phyloP scores from a whole-genome alignment of 495 filamentous ascomycete genomes.

The Aspergillus sclerotiicarbonarius region DNA sequence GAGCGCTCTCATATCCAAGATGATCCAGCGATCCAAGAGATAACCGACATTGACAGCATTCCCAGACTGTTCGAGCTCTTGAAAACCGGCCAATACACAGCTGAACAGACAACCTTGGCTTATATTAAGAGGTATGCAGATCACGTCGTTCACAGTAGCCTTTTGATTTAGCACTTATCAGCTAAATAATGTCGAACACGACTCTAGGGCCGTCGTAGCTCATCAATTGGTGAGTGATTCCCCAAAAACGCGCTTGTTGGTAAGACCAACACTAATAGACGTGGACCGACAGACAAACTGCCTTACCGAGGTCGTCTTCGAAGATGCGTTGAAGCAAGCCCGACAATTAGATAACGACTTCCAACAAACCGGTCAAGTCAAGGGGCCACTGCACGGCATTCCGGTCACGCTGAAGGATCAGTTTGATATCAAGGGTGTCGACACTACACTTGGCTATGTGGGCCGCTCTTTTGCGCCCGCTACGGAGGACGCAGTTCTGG shows the following conservation, averaged over 20 bases:
- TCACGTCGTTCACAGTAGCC: too few relatives aligned
- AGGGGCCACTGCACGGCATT: conserved; percentile 65
- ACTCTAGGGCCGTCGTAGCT: conserved; percentile 47
- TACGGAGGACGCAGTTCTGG: conserved; percentile 47
- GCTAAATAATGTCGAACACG: neutral
- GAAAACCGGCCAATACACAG: conserved; percentile 38
- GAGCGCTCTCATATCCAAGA: conserved; percentile 24
- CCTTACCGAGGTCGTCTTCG: conserved; percentile 63
- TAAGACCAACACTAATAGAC: neutral
- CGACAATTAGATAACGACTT: conserved; percentile 53
- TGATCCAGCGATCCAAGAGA: conserved; percentile 26
- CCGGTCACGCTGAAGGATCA: conserved; percentile 65
- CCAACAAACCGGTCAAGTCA: conserved; percentile 37
- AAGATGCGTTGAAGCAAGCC: conserved; percentile 58
- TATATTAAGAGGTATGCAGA: conserved; percentile 49
- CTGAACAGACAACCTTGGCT: conserved; percentile 38
- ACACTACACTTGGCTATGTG: conserved; percentile 59
- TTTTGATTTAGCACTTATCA: neutral
- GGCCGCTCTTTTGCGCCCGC: conserved; percentile 50
- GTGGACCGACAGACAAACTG: conserved; percentile 48
- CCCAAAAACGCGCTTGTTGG: neutral
- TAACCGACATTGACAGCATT: conserved; percentile 44
- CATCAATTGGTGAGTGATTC: conserved; percentile 49
- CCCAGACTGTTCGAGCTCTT: conserved; percentile 31
- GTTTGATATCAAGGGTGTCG: conserved; percentile 61